A percentile compares a stretch with the other conserved stretches of the same genome.
phyloP scores from a whole-genome alignment of 2,329 filamentous ascomycete species.

The Capronia coronata region DNA sequence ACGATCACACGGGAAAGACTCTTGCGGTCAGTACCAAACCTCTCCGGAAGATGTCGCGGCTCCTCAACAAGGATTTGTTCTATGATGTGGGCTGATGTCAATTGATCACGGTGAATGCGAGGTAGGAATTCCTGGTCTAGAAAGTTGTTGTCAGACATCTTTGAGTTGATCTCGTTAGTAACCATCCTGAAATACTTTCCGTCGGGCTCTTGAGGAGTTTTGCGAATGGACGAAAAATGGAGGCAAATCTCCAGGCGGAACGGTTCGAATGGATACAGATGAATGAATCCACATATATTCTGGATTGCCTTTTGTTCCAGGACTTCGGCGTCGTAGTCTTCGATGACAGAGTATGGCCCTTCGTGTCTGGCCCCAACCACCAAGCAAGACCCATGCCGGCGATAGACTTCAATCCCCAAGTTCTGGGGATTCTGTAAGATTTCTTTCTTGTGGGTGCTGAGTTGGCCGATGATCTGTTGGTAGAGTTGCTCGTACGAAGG shows the following conservation, averaged over 20 bases:
- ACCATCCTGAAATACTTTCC: neutral
- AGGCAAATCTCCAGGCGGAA: neutral
- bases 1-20: neutral
- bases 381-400: neutral
- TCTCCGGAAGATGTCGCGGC: neutral
- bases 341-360: neutral
- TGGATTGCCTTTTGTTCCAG: neutral
- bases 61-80: neutral
- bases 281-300: neutral
- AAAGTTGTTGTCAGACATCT: conserved; percentile 1
- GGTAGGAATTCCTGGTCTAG: neutral
- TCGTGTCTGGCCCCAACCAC: neutral
- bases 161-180: neutral
- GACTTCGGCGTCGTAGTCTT: neutral
- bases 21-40: neutral
- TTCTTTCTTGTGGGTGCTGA: neutral
- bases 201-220: neutral
- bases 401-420: neutral
- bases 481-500: neutral
- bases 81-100: neutral
- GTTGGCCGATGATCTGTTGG: neutral
- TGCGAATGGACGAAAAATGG: neutral
- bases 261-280: neutral
- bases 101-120: neutral
- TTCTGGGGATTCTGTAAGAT: neutral